A percentile compares a stretch with the other conserved stretches of the same genome.
Evolutionary conservation across 441 rosid species (phyloP).

Genomic region (Pelargonium myrrhifolium): DNA sequence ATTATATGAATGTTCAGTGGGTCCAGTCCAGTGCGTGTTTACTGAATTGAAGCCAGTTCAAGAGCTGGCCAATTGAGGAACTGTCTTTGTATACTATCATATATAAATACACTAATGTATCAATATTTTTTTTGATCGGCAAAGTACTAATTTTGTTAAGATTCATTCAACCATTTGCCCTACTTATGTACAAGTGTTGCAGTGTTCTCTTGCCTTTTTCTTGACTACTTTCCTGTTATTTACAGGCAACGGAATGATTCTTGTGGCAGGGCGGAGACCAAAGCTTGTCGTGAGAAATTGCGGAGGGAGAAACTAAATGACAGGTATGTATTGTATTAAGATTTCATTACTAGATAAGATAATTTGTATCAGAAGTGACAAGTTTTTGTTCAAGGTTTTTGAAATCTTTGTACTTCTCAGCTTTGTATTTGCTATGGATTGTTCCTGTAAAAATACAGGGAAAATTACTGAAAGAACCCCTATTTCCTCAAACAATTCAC

Average conservation of each 20-base stretch:
- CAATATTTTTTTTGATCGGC: too few species aligned
- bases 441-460: not conserved
- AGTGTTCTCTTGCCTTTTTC: too few species aligned
- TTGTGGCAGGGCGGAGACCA: slow-evolving; percentile 46
- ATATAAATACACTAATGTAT: too few species aligned
- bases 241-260: slow-evolving; percentile 50
- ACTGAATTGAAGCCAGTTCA: too few species aligned
- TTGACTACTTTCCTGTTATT: slow-evolving; percentile 16
- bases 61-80: too few species aligned
- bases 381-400: not conserved
- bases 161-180: too few species aligned
- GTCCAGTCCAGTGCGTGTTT: too few species aligned
- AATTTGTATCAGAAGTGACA: not conserved
- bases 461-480: not conserved
- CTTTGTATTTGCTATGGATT: not conserved
- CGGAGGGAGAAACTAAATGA: slow-evolving; percentile 80
- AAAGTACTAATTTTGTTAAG: too few species aligned
- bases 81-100: too few species aligned
- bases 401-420: not conserved
- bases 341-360: not conserved
- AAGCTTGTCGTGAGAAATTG: slow-evolving; percentile 81
- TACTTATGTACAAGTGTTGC: too few species aligned
- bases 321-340: slow-evolving; percentile 31
- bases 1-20: too few species aligned
- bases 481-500: not conserved